phyloP scores from a whole-genome alignment of 768 basidiomycete species.

The Xanthoconium stramineum region DNA sequence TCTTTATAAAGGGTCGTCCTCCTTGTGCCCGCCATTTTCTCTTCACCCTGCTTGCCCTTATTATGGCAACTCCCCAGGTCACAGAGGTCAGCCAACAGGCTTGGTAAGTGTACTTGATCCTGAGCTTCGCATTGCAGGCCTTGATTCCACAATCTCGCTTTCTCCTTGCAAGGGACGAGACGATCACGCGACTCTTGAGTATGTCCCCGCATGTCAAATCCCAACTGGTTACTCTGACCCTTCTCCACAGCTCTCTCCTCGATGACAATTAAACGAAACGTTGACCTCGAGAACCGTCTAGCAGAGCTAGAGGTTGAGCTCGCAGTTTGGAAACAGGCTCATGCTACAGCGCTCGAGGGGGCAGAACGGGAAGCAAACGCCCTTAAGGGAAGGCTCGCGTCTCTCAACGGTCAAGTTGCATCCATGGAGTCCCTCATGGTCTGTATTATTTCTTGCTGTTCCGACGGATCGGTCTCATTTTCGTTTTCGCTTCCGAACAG shows the following conservation, averaged over 20 bases:
- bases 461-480: background rate
- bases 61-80: constrained; percentile 53
- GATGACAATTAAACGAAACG: constrained; percentile 60
- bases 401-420: constrained; percentile 63
- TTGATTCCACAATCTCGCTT: constrained; percentile 20
- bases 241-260: constrained; percentile 53
- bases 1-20: constrained; percentile 36
- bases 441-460: background rate
- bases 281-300: constrained; percentile 61
- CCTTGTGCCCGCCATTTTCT: constrained; percentile 22
- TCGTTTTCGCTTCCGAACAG: constrained; percentile 30
- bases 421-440: constrained; percentile 53
- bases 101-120: constrained; percentile 46
- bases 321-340: constrained; percentile 68
- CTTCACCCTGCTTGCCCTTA: constrained; percentile 38
- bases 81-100: constrained; percentile 60
- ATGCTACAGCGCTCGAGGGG: constrained; percentile 57
- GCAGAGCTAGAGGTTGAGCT: constrained; percentile 69
- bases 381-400: constrained; percentile 64
- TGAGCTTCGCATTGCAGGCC: constrained; percentile 10
- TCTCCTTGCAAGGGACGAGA: constrained; percentile 56
- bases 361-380: constrained; percentile 61
- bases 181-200: constrained; percentile 62
- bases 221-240: constrained; percentile 10
- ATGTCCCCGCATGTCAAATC: constrained; percentile 15